These are phyloP conservation scores for Aspergillus pseudotamarii DNA, from an alignment of 2,329 filamentous ascomycete species.

Conservation along the genomic window DNA sequence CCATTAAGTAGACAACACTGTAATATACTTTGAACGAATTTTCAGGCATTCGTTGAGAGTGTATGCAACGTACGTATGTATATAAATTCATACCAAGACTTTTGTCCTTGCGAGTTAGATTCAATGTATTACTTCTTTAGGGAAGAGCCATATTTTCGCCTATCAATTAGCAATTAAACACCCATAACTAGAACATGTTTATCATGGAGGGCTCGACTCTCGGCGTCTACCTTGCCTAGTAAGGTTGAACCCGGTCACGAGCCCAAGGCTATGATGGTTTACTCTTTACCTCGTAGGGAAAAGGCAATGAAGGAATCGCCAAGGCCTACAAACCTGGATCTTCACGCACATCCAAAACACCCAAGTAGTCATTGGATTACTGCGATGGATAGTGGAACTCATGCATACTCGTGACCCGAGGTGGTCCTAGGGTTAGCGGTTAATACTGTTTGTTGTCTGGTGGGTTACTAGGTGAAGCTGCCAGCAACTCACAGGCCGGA, in stretches of 20 bases:
- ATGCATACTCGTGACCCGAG: neutral
- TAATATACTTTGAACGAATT: neutral
- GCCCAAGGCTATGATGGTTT: neutral
- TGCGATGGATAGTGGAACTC: neutral
- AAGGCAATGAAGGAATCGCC: neutral
- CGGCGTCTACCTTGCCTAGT: neutral
- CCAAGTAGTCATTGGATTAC: neutral
- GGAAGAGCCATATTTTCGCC: neutral
- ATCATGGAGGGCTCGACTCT: neutral
- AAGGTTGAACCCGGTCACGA: neutral
- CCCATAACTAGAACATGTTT: neutral
- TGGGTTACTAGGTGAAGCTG: neutral
- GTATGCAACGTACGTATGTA: neutral
- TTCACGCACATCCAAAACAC: neutral
- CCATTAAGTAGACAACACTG: neutral
- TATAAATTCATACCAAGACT: neutral
- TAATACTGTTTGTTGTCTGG: neutral
- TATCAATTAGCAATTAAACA: neutral
- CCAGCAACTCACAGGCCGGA: neutral
- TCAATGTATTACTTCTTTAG: neutral
- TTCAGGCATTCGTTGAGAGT: too few relatives aligned
- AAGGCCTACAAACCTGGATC: conserved; percentile 3
- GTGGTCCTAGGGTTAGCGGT: neutral
- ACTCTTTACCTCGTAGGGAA: neutral
- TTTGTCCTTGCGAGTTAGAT: neutral